These are phyloP conservation scores for Blastobotrys attinorum DNA, from an alignment of 805 yeast species.

Conservation along the genomic window DNA sequence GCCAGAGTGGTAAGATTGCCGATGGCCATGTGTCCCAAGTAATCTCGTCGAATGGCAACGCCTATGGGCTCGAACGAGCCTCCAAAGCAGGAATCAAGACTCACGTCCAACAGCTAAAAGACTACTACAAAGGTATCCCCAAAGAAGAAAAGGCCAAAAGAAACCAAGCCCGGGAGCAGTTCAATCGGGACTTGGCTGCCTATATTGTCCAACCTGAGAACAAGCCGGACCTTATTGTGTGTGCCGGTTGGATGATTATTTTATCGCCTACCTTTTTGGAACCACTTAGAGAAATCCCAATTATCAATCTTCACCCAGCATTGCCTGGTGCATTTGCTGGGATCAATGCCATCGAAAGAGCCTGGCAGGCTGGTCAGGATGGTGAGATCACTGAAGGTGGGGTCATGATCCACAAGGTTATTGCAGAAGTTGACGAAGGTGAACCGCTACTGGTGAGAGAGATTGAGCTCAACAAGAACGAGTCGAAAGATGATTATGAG, in stretches of 20 bases:
- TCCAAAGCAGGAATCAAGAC: constrained; percentile 61
- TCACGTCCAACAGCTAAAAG: constrained; percentile 55
- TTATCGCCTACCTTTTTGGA: constrained; percentile 67
- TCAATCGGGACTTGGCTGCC: constrained; percentile 72
- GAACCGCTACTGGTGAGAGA: constrained; percentile 81
- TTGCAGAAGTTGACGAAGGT: constrained; percentile 91
- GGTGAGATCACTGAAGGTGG: constrained; percentile 76
- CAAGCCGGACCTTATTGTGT: constrained; percentile 79
- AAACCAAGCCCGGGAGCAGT: constrained; percentile 51
- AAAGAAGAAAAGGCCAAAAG: constrained; percentile 59
- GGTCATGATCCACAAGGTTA: constrained; percentile 95
- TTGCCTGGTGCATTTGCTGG: constrained; percentile 97
- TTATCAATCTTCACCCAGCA: constrained; percentile 94
- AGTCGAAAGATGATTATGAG: constrained; percentile 73
- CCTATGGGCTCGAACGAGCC: constrained; percentile 84
- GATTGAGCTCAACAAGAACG: constrained; percentile 61
- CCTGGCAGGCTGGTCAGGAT: constrained; percentile 89
- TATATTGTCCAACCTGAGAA: constrained; percentile 46
- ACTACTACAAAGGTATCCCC: constrained; percentile 66
- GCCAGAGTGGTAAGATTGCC: constrained; percentile 31
- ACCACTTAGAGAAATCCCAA: constrained; percentile 62
- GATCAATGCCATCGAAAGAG: constrained; percentile 92
- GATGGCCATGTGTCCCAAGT: constrained; percentile 57
- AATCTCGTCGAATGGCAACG: constrained; percentile 76
- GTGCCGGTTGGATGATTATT: constrained; percentile 98